Conservation (phyloP, 1,139 yeast genomes). For the Geotrichum histeridarum region DNA sequence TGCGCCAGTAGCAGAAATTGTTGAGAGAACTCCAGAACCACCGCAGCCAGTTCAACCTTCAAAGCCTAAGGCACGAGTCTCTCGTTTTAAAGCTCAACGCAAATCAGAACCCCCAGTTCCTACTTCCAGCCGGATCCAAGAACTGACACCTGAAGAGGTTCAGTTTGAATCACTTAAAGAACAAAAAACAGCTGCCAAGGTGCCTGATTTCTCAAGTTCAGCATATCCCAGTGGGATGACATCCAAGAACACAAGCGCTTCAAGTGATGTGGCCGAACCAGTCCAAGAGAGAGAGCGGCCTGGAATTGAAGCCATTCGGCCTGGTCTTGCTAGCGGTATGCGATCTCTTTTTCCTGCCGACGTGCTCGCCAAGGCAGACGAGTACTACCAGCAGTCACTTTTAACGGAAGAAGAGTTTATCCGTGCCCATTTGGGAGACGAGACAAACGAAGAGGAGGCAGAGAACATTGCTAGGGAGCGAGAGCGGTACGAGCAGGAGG, state of each 20-base stretch:
- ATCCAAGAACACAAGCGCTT: background rate
- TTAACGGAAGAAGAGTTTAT: slow-evolving; percentile 37
- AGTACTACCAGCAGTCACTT: slow-evolving; percentile 31
- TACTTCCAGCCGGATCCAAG: slow-evolving; percentile 14
- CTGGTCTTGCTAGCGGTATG: slow-evolving; percentile 15
- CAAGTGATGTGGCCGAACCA: background rate
- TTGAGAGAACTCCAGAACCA: background rate
- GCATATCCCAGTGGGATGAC: background rate
- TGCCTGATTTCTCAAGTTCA: too few species aligned
- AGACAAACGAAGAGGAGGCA: slow-evolving; percentile 14
- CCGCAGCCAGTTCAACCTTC: too few species aligned
- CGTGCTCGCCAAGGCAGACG: slow-evolving; percentile 27
- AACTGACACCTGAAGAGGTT: slow-evolving; percentile 5
- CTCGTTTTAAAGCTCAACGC: slow-evolving; percentile 23
- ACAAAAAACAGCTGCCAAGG: background rate
- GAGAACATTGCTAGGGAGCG: slow-evolving; percentile 1
- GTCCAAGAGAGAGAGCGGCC: background rate
- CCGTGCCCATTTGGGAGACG: slow-evolving; percentile 25
- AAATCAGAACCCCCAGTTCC: background rate
- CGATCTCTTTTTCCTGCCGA: slow-evolving; percentile 18
- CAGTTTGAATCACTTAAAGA: background rate
- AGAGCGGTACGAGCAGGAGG: slow-evolving; percentile 7
- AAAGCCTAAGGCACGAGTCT: slow-evolving; percentile 16
- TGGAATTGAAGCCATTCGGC: slow-evolving; percentile 1
- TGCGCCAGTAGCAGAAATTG: background rate